Conservation (phyloP, 2,329 filamentous ascomycete species). For the Alternaria sp. region DNA sequence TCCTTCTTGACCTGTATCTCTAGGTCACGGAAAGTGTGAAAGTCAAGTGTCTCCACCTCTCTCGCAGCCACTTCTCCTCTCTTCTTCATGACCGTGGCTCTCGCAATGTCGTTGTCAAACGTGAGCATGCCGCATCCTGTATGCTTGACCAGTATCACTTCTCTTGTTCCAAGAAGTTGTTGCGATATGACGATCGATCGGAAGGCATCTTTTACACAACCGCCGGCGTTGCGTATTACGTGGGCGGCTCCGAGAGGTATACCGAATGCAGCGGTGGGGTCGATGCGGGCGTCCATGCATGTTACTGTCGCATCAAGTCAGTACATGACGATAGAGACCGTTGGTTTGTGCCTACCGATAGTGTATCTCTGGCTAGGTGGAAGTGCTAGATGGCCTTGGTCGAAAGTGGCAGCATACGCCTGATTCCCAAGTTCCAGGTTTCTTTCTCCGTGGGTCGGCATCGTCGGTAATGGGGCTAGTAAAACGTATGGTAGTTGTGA, state of each 20-base stretch:
- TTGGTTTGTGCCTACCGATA: slow-evolving; percentile 57
- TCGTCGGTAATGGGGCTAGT: slow-evolving; percentile 15
- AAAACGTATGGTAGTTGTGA: not conserved
- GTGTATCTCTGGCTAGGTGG: slow-evolving; percentile 75
- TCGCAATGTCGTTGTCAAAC: slow-evolving; percentile 68
- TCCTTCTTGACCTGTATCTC: slow-evolving; percentile 72
- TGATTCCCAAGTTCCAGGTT: slow-evolving; percentile 67
- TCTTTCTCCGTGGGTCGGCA: slow-evolving; percentile 60
- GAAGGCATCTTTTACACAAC: slow-evolving; percentile 71
- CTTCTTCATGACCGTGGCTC: slow-evolving; percentile 65
- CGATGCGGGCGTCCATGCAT: slow-evolving; percentile 81
- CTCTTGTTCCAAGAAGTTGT: slow-evolving; percentile 77
- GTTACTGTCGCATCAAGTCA: slow-evolving; percentile 60
- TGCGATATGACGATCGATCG: slow-evolving; percentile 80
- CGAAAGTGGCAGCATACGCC: slow-evolving; percentile 67
- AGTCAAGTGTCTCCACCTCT: slow-evolving; percentile 62
- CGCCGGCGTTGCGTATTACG: slow-evolving; percentile 73
- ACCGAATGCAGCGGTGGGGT: slow-evolving; percentile 73
- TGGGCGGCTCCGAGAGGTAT: slow-evolving; percentile 79
- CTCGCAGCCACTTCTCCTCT: slow-evolving; percentile 61
- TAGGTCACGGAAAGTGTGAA: slow-evolving; percentile 66
- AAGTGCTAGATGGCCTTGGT: slow-evolving; percentile 70
- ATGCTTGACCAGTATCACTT: slow-evolving; percentile 78
- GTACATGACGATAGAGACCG: not conserved
- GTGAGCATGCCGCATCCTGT: slow-evolving; percentile 78